A percentile compares a stretch with the other conserved stretches of the same genome.
Conservation (phyloP, 75 land plant genomes). For the Gnetum montanum region DNA sequence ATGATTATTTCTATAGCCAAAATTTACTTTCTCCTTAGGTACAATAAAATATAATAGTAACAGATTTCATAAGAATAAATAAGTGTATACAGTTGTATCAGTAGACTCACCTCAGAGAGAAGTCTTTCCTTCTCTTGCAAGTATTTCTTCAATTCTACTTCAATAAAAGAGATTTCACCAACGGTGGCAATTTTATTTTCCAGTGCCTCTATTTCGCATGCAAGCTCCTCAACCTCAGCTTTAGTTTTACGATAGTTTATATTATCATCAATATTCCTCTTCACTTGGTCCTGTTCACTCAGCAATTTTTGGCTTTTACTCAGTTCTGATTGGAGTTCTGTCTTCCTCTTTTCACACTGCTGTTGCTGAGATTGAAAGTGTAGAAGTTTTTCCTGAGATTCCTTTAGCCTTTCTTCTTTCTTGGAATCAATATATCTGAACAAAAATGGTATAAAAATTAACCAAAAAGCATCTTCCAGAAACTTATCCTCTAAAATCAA, state of each 20-base stretch:
- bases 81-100: too few species aligned
- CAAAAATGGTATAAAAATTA: constrained; percentile 3
- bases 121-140: constrained; percentile 59
- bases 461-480: background rate
- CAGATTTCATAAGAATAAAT: too few species aligned
- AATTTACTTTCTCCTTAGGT: too few species aligned
- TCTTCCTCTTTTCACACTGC: constrained; percentile 39
- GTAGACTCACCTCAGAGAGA: constrained; percentile 65
- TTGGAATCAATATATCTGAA: constrained; percentile 50
- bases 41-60: too few species aligned
- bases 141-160: constrained; percentile 51
- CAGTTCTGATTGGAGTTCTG: constrained; percentile 41
- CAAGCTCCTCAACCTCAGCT: constrained; percentile 57
- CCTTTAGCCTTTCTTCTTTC: constrained; percentile 57
- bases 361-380: constrained; percentile 39
- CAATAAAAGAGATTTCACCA: constrained; percentile 53
- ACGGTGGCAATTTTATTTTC: constrained; percentile 49
- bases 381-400: constrained; percentile 47
- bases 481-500: background rate
- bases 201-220: constrained; percentile 50
- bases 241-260: constrained; percentile 68
- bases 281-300: constrained; percentile 51
- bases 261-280: constrained; percentile 87
- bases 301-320: constrained; percentile 40
- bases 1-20: too few species aligned